phyloP scores from a whole-genome alignment of 208 protist species.

The Acanthamoeba comandoni region DNA sequence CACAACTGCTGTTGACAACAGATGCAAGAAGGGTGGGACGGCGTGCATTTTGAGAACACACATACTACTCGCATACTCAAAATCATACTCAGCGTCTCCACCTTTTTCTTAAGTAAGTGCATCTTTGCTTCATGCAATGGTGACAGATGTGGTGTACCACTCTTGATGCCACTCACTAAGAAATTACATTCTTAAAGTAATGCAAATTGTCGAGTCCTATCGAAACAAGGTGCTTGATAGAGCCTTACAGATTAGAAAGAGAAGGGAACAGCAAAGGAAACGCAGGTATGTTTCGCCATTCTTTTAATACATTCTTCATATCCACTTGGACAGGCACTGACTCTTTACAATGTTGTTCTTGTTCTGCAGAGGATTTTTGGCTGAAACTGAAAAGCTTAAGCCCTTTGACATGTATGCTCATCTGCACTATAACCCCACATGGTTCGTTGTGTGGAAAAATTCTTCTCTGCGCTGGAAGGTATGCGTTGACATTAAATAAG shows the following conservation, averaged over 20 bases:
- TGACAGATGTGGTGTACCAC: neutral
- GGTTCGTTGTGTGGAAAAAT: constrained; percentile 30
- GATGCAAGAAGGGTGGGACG: constrained; percentile 1
- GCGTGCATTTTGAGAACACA: neutral
- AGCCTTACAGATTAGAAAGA: neutral
- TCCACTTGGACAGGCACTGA: neutral
- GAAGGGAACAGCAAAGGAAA: neutral
- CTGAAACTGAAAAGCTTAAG: too few relatives aligned
- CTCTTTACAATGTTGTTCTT: neutral
- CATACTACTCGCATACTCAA: neutral
- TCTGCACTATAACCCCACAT: neutral
- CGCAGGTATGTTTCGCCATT: neutral
- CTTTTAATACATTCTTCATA: neutral
- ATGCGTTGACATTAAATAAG: neutral
- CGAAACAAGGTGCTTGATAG: constrained; percentile 12
- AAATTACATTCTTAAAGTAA: neutral
- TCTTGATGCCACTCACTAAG: too few relatives aligned
- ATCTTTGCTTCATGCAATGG: neutral
- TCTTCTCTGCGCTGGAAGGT: constrained; percentile 38
- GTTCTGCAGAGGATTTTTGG: too few relatives aligned
- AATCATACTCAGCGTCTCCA: neutral
- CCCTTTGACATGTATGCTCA: neutral
- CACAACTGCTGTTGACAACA: neutral
- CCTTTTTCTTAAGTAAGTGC: neutral
- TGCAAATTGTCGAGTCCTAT: constrained; percentile 15